Conservation (phyloP, 345 rosid genomes). For the Aquilaria sinensis region DNA sequence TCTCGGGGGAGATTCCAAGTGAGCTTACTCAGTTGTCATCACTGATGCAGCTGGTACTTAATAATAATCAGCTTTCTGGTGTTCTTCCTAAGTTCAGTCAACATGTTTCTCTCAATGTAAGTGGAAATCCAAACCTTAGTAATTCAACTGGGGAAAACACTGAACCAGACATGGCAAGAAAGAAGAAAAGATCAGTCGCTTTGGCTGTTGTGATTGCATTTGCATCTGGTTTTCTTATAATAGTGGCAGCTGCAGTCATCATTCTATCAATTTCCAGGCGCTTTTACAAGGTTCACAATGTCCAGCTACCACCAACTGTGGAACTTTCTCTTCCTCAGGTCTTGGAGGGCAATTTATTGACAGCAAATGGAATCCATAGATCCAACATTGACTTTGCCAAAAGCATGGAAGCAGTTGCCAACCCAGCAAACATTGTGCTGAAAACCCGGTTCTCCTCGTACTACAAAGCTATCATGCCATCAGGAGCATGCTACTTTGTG, state of each 20-base stretch:
- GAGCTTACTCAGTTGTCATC: constrained; percentile 17
- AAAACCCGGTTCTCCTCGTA: constrained; percentile 69
- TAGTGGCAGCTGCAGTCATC: constrained; percentile 23
- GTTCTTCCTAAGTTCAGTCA: constrained; percentile 21
- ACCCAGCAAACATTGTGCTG: constrained; percentile 36
- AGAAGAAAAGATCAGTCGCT: constrained; percentile 20
- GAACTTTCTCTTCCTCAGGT: constrained; percentile 40
- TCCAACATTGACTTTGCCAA: constrained; percentile 59
- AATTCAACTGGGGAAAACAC: neutral
- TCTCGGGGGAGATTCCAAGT: constrained; percentile 48
- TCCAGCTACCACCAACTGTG: constrained; percentile 28
- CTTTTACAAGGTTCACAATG: constrained; percentile 35
- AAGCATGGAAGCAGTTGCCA: constrained; percentile 55
- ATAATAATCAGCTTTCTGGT: constrained; percentile 58
- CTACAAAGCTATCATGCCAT: constrained; percentile 72
- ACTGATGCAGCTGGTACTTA: constrained; percentile 46
- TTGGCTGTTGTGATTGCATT: constrained; percentile 28
- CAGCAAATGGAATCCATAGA: constrained; percentile 50
- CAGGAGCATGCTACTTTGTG: constrained; percentile 56
- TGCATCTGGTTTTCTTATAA: constrained; percentile 29
- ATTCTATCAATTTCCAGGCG: constrained; percentile 30
- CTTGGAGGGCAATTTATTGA: constrained; percentile 49
- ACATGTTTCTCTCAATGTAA: constrained; percentile 18
- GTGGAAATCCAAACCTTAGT: constrained; percentile 36
- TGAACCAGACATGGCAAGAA: constrained; percentile 1